These are phyloP conservation scores for Phytophthora megakarya DNA, from an alignment of 352 stramenopile species.

Conservation along the genomic window DNA sequence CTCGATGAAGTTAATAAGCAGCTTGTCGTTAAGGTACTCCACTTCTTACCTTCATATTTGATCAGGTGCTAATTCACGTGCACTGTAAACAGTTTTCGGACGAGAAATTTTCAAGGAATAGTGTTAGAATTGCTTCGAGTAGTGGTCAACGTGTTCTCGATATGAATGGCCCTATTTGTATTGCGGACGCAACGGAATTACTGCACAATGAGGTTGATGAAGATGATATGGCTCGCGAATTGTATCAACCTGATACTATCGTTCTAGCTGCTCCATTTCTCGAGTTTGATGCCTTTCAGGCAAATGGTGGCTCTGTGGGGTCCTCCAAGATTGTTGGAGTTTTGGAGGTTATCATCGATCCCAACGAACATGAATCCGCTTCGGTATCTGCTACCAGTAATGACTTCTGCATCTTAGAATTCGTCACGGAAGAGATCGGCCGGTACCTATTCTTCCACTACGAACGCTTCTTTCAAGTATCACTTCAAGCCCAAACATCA, in stretches of 20 bases:
- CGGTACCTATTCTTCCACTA: constrained; percentile 84
- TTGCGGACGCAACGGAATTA: constrained; percentile 29
- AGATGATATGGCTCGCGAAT: constrained; percentile 33
- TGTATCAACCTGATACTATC: constrained; percentile 50
- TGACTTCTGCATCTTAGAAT: constrained; percentile 70
- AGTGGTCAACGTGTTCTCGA: constrained; percentile 43
- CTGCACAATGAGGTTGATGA: constrained; percentile 19
- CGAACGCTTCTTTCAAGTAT: constrained; percentile 61
- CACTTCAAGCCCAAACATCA: not conserved
- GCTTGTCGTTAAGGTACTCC: constrained; percentile 68
- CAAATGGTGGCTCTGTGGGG: constrained; percentile 21
- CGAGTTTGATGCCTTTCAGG: constrained; percentile 25
- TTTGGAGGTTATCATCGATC: constrained; percentile 63
- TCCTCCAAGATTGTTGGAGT: constrained; percentile 55
- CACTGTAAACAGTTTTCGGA: constrained; percentile 57
- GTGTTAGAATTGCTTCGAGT: constrained; percentile 39
- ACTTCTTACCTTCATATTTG: not conserved
- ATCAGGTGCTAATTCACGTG: constrained; percentile 1
- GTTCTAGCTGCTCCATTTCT: constrained; percentile 55
- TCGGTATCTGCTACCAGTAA: constrained; percentile 45
- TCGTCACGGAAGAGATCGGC: constrained; percentile 64
- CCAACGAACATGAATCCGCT: constrained; percentile 10
- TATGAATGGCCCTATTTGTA: constrained; percentile 31
- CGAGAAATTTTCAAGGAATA: constrained; percentile 50
- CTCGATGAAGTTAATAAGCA: constrained; percentile 46